These are phyloP conservation scores for Lactifluus rugatus DNA, from an alignment of 768 basidiomycete genomes.

Conservation along the genomic window DNA sequence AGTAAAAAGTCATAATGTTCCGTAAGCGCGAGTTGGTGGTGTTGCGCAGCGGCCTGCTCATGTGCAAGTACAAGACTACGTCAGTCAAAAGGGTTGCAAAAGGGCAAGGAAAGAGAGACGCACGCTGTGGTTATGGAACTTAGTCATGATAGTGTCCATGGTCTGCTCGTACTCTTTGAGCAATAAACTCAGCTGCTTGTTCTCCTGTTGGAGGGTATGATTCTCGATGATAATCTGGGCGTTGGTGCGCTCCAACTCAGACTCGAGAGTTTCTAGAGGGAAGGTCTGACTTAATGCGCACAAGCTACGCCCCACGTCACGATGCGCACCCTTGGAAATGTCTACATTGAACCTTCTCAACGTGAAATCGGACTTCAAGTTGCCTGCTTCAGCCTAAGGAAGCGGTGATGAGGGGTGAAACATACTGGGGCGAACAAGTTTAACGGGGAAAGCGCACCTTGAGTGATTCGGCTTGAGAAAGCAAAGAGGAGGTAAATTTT, in stretches of 20 bases:
- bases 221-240: conserved; percentile 91
- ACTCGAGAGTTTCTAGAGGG: conserved; percentile 74
- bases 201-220: conserved; percentile 84
- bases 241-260: conserved; percentile 83
- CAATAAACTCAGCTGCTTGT: conserved; percentile 81
- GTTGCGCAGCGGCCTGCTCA: conserved; percentile 75
- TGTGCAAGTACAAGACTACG: neutral
- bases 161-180: conserved; percentile 93
- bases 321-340: conserved; percentile 29
- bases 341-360: conserved; percentile 39
- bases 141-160: conserved; percentile 93
- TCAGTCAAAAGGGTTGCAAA: neutral
- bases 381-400: conserved; percentile 17
- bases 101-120: conserved; percentile 27
- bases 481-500: conserved; percentile 33
- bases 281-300: neutral
- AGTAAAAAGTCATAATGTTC: conserved; percentile 86
- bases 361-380: conserved; percentile 31
- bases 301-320: neutral
- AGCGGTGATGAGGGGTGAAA: neutral
- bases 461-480: conserved; percentile 33
- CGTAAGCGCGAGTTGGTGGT: conserved; percentile 78
- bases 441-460: conserved; percentile 29
- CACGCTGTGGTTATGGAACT: conserved; percentile 88
- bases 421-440: neutral